phyloP scores from a whole-genome alignment of 2,329 filamentous ascomycete genomes.

The Karstenula rhodostoma region DNA sequence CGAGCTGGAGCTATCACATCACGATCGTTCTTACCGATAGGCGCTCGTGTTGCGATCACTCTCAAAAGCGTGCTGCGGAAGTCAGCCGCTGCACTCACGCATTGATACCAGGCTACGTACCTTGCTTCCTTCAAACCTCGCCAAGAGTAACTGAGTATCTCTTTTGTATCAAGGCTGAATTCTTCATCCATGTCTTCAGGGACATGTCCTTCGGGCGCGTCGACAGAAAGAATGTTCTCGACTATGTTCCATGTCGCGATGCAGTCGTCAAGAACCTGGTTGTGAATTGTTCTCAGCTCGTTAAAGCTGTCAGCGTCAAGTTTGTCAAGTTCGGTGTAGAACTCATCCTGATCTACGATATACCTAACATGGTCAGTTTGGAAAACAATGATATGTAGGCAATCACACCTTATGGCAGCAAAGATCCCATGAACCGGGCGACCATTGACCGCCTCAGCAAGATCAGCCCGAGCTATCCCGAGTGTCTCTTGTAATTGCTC shows the following conservation, averaged over 20 bases:
- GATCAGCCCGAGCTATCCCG: constrained; percentile 66
- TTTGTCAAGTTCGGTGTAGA: constrained; percentile 34
- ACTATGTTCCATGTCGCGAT: constrained; percentile 79
- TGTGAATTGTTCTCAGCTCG: constrained; percentile 56
- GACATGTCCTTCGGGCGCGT: constrained; percentile 90
- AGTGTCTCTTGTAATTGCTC: constrained; percentile 71
- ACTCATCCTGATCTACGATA: constrained; percentile 55
- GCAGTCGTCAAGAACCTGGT: constrained; percentile 67
- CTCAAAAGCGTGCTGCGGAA: constrained; percentile 72
- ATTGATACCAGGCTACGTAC: constrained; percentile 53
- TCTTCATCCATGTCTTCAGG: constrained; percentile 78
- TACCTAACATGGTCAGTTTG: constrained; percentile 48
- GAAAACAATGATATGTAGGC: neutral
- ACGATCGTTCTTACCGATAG: constrained; percentile 34
- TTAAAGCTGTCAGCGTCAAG: constrained; percentile 19
- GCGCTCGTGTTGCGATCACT: constrained; percentile 49
- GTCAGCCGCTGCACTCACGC: constrained; percentile 9
- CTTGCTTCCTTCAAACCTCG: constrained; percentile 93
- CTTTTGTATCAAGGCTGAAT: constrained; percentile 80
- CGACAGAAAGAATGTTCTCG: constrained; percentile 82
- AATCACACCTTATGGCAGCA: constrained; percentile 45
- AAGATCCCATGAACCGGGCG: constrained; percentile 57
- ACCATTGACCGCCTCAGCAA: constrained; percentile 66
- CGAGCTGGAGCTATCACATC: constrained; percentile 51
- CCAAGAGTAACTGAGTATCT: constrained; percentile 93